phyloP scores from a whole-genome alignment of 495 filamentous ascomycete genomes.

The Gamarada debralockiae region DNA sequence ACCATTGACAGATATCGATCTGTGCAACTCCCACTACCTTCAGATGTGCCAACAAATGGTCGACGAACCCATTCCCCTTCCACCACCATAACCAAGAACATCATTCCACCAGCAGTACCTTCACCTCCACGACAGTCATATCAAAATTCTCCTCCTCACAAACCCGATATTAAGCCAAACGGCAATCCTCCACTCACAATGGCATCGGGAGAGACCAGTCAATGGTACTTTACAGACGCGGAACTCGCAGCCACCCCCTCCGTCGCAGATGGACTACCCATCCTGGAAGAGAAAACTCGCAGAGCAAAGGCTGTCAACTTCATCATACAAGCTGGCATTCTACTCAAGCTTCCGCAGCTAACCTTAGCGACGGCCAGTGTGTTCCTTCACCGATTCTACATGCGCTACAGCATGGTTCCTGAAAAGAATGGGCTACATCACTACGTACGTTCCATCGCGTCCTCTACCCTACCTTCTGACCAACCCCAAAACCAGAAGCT shows the following conservation, averaged over 20 bases:
- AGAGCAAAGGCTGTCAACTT: constrained; percentile 93
- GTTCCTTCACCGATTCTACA: constrained; percentile 93
- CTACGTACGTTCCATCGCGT: constrained; percentile 53
- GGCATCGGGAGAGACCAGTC: constrained; percentile 36
- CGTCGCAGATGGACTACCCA: constrained; percentile 72
- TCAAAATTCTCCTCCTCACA: constrained; percentile 46
- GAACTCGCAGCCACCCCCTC: constrained; percentile 82
- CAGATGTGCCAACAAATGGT: constrained; percentile 32
- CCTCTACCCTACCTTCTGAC: constrained; percentile 2
- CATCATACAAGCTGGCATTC: constrained; percentile 88
- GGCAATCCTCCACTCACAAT: constrained; percentile 20
- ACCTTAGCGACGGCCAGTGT: constrained; percentile 89
- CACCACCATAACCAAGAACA: constrained; percentile 34
- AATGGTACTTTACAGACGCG: constrained; percentile 87
- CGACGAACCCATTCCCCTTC: constrained; percentile 35
- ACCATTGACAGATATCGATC: constrained; percentile 48
- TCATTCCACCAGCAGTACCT: constrained; percentile 48
- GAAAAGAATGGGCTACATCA: constrained; percentile 73
- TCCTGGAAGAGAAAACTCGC: constrained; percentile 69
- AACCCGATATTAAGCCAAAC: constrained; percentile 29
- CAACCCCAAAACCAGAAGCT: constrained; percentile 4
- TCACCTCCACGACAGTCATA: constrained; percentile 46
- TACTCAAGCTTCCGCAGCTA: constrained; percentile 87
- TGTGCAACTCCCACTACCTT: constrained; percentile 33
- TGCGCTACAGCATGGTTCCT: constrained; percentile 75